These are phyloP conservation scores for Aspergillus baeticus DNA, from an alignment of 495 filamentous ascomycete species.

Conservation along the genomic window DNA sequence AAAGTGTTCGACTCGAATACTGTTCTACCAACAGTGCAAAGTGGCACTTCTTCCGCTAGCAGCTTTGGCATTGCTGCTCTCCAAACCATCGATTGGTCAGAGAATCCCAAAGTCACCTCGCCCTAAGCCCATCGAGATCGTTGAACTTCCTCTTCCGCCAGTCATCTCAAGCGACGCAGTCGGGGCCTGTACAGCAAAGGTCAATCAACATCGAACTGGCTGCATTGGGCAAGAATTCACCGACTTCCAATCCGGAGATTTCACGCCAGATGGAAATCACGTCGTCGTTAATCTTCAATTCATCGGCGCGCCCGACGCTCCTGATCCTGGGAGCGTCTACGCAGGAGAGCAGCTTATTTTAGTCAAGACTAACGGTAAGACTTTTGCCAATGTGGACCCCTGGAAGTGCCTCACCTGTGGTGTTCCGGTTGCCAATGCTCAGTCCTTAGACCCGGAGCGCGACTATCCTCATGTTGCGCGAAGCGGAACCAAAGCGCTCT, in stretches of 20 bases:
- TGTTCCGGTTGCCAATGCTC: conserved; percentile 11
- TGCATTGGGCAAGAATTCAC: conserved; percentile 15
- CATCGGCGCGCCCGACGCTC: conserved; percentile 19
- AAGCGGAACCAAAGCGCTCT: conserved; percentile 16
- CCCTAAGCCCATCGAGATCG: conserved; percentile 19
- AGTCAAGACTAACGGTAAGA: conserved; percentile 16
- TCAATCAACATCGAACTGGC: conserved; percentile 20
- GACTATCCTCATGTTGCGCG: conserved; percentile 20
- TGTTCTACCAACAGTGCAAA: neutral
- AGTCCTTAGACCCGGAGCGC: conserved; percentile 2
- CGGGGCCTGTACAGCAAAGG: conserved; percentile 15
- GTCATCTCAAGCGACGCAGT: conserved; percentile 12
- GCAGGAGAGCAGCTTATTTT: conserved; percentile 22
- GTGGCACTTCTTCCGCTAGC: neutral
- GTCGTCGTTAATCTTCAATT: conserved; percentile 22
- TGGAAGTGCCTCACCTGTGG: conserved; percentile 27
- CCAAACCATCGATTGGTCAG: neutral
- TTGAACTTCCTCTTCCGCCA: conserved; percentile 22
- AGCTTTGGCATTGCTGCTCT: neutral
- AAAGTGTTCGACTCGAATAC: no score
- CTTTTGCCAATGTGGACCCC: conserved; percentile 18
- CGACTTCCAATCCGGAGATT: conserved; percentile 18
- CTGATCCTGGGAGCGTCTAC: conserved; percentile 21
- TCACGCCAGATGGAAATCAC: conserved; percentile 22
- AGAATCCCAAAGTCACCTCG: neutral